Evolutionary conservation across 148 eudicot genomes (phyloP), one percentile per base, ranked within the genome.

Genomic region (Talinum fruticosum): DNA sequence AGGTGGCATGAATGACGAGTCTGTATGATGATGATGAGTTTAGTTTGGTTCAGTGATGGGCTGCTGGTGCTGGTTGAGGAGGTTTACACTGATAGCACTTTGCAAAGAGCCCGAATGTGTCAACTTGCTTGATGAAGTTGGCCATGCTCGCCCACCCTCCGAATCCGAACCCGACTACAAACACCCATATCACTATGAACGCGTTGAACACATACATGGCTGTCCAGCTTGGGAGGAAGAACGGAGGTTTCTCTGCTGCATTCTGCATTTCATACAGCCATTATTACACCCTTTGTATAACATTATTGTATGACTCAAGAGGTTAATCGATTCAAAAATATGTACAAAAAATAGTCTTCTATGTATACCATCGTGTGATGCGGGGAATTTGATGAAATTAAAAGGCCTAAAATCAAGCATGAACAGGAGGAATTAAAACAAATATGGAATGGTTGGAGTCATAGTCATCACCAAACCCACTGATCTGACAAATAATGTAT

Each of bases 161-260:
- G 41, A 86, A 86, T 66, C 86, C 89, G 30, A 86, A 86, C 3
- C 90, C 90, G n/a, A 87, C 83, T 0, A 83, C 53, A 2, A 83
- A 24, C 12, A 85, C 88, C 90, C 90, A 87, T 6, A 77, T 75
- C 53, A 79, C 88, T 1, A 87, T 53, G 37, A 87, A 85, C 10
- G 70, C 71, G 69, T 87, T 87, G 66, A 85, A 49, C 6, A 32
- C 72, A 51, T 85, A 87, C 83, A 83, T 79, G 6, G 80, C 87
- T 0, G 85, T 76, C 89, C 89, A 86, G 81, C 89, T 84, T 16
- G 78, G 85, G 5, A 87, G 71, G 74, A 85, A 83, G 70, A 75
- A 77, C 6, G 90, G 90, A 0, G 86, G 90, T 57, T 83, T 85
- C 83, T 87, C 90, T 13, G 79, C 90, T 29, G 90, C 90, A 75